phyloP scores from a whole-genome alignment of 352 stramenopile genomes.

The Globisporangium nodosum region DNA sequence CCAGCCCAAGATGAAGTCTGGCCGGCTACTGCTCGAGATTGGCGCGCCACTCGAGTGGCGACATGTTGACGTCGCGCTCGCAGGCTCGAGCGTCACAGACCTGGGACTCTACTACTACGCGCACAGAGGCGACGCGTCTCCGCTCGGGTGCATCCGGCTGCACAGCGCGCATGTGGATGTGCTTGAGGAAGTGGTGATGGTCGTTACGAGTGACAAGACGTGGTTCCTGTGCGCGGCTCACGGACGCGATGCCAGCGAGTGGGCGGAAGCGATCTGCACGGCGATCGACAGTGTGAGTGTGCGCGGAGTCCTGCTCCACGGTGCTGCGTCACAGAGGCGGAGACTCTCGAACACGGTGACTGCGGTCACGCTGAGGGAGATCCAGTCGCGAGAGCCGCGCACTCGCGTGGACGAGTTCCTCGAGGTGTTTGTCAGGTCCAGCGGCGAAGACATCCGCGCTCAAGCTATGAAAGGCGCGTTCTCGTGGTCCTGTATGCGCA shows the following conservation, averaged over 20 bases:
- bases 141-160: slow-evolving; percentile 49
- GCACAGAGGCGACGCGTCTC: slow-evolving; percentile 26
- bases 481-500: slow-evolving; percentile 70
- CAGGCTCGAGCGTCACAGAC: slow-evolving; percentile 40
- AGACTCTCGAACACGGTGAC: slow-evolving; percentile 42
- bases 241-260: slow-evolving; percentile 49
- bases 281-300: slow-evolving; percentile 44
- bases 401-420: slow-evolving; percentile 66
- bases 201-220: slow-evolving; percentile 68
- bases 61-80: slow-evolving; percentile 58
- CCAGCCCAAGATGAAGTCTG: slow-evolving; percentile 60
- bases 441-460: slow-evolving; percentile 33
- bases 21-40: slow-evolving; percentile 51
- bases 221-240: slow-evolving; percentile 75
- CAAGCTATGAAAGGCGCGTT: slow-evolving; percentile 60
- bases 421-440: slow-evolving; percentile 60
- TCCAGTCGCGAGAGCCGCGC: slow-evolving; percentile 48
- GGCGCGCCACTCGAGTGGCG: slow-evolving; percentile 48
- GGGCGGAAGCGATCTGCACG: slow-evolving; percentile 51
- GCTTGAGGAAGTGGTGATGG: slow-evolving; percentile 73
- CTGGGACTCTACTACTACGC: slow-evolving; percentile 70
- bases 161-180: slow-evolving; percentile 64
- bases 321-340: slow-evolving; percentile 14
- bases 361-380: slow-evolving; percentile 40
- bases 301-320: slow-evolving; percentile 15